Conservation (phyloP, 768 basidiomycete genomes). For the Pilatotrama ljubarskyi region DNA sequence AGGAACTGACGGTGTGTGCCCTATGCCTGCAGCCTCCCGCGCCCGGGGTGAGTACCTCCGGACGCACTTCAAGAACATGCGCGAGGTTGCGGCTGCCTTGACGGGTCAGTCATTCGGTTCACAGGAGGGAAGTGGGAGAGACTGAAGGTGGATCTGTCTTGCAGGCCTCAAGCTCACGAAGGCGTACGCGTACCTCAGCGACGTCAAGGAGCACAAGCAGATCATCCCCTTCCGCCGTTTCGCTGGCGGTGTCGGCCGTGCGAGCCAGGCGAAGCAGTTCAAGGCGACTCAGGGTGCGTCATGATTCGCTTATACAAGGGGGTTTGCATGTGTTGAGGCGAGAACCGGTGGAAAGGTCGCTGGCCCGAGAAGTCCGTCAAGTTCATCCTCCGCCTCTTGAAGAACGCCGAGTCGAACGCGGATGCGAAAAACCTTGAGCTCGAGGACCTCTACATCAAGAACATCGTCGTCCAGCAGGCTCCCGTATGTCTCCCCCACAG, state of each 20-base stretch:
- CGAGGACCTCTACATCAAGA: constrained; percentile 92
- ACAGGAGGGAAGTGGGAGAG: background rate
- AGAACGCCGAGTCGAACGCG: constrained; percentile 99
- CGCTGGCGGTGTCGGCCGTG: constrained; percentile 91
- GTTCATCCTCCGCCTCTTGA: constrained; percentile 90
- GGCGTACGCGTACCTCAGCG: constrained; percentile 91
- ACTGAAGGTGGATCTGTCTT: constrained; percentile 10
- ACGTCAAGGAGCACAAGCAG: constrained; percentile 96
- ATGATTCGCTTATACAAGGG: background rate
- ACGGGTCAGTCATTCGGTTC: constrained; percentile 55
- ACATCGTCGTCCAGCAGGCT: constrained; percentile 98
- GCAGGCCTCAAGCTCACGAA: constrained; percentile 90
- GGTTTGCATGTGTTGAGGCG: background rate
- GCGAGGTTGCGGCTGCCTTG: constrained; percentile 94
- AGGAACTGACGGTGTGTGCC: constrained; percentile 9
- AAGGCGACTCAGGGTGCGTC: constrained; percentile 90
- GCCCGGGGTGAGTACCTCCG: constrained; percentile 97
- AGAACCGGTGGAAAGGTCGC: constrained; percentile 67
- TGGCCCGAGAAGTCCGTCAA: constrained; percentile 99
- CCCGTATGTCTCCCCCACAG: constrained; percentile 59
- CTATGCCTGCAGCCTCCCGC: constrained; percentile 65
- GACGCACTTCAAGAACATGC: constrained; percentile 99
- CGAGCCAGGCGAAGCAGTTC: constrained; percentile 95
- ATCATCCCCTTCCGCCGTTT: constrained; percentile 96
- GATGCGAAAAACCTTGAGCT: constrained; percentile 95